Percentiles rank a stretch among this genome's conserved stretches.
Evolutionary conservation across 176 grass and related monocot genomes (phyloP).

Genomic region (Oryza punctata): DNA sequence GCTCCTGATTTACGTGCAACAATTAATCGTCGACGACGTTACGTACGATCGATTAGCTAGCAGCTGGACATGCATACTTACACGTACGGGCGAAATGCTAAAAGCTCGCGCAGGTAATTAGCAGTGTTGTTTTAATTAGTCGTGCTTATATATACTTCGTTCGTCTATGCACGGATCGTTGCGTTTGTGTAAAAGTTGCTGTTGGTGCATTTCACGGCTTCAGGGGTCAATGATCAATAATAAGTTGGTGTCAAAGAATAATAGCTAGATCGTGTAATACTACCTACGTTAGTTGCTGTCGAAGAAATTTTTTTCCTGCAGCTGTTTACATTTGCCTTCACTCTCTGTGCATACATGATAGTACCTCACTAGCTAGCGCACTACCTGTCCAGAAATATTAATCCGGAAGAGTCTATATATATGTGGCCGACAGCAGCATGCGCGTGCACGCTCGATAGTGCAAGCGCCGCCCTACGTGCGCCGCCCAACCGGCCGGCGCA

Average conservation of each 20-base stretch:
- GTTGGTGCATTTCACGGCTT: neutral
- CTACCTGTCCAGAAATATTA: neutral
- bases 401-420: too few species aligned
- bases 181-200: neutral
- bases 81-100: neutral
- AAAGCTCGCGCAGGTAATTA: neutral
- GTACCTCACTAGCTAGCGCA: too few species aligned
- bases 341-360: too few species aligned
- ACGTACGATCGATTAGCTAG: too few species aligned
- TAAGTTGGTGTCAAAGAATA: neutral
- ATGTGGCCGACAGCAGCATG: neutral
- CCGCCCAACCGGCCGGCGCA: too few species aligned
- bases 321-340: neutral
- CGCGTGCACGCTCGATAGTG: neutral
- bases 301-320: neutral
- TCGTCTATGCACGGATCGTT: neutral
- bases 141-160: neutral
- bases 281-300: neutral
- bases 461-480: neutral
- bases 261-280: neutral
- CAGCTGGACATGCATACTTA: too few species aligned
- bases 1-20: conserved; percentile 37
- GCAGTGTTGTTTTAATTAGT: neutral
- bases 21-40: too few species aligned
- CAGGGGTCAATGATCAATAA: neutral